Evolutionary conservation across 2,329 filamentous ascomycete genomes (phyloP).

Genomic region (Aspergillus cejpii): DNA sequence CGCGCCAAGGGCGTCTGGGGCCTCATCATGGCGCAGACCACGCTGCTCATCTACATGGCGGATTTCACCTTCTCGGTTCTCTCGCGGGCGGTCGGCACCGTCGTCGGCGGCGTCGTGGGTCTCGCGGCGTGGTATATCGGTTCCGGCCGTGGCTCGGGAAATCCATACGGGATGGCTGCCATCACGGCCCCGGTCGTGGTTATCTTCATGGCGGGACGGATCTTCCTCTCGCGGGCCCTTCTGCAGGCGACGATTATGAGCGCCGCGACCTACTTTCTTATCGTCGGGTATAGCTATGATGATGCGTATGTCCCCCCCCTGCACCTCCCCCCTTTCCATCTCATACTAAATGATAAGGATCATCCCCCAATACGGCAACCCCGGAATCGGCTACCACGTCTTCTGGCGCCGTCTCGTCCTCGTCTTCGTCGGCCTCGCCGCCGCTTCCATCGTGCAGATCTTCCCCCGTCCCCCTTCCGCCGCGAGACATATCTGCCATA

Average conservation of each 20-base stretch:
- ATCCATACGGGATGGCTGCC: constrained; percentile 47
- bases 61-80: constrained; percentile 47
- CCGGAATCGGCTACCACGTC: constrained; percentile 43
- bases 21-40: constrained; percentile 48
- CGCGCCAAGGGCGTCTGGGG: constrained; percentile 50
- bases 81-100: constrained; percentile 39
- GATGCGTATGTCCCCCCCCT: constrained; percentile 24
- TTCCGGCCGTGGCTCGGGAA: constrained; percentile 44
- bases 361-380: constrained; percentile 41
- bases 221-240: constrained; percentile 29
- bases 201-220: constrained; percentile 32
- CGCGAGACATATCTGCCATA: constrained; percentile 41
- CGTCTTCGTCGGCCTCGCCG: constrained; percentile 43
- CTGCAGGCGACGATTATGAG: constrained; percentile 35
- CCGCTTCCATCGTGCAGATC: constrained; percentile 42
- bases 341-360: constrained; percentile 20
- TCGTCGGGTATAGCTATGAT: constrained; percentile 46
- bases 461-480: constrained; percentile 46
- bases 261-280: constrained; percentile 41
- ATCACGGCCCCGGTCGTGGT: constrained; percentile 30
- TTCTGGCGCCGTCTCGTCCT: constrained; percentile 45
- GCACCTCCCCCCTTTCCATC: background rate
- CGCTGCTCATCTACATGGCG: constrained; percentile 45
- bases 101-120: constrained; percentile 45
- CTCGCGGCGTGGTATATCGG: constrained; percentile 49